phyloP scores from a whole-genome alignment of 2,329 filamentous ascomycete genomes.

The Phialophora verrucosa region DNA sequence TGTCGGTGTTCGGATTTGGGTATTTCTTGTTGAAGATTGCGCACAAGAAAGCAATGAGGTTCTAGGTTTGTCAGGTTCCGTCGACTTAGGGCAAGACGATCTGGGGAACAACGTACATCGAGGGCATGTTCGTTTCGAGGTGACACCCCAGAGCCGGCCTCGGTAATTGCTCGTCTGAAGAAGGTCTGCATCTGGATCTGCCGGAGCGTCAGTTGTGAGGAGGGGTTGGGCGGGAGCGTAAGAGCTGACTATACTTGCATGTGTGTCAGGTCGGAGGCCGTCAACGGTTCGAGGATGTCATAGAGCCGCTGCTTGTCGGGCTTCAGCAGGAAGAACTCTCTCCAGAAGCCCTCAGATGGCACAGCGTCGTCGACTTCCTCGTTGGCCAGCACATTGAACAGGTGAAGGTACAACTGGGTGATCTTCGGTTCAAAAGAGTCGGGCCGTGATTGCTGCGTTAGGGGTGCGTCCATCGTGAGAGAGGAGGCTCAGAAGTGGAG shows the following conservation, averaged over 20 bases:
- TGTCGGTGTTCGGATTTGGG: constrained; percentile 91
- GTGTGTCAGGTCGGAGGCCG: constrained; percentile 75
- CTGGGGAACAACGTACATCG: constrained; percentile 64
- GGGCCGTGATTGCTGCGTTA: constrained; percentile 89
- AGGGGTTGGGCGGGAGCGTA: constrained; percentile 11
- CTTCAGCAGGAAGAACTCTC: constrained; percentile 88
- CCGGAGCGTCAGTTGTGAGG: constrained; percentile 35
- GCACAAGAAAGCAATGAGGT: constrained; percentile 84
- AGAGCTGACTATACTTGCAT: constrained; percentile 62
- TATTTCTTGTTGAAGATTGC: constrained; percentile 86
- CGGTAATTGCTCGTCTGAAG: constrained; percentile 73
- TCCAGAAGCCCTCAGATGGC: constrained; percentile 90
- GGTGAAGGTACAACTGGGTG: constrained; percentile 80
- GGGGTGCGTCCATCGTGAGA: constrained; percentile 65
- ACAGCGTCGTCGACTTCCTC: constrained; percentile 66
- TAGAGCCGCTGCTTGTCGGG: constrained; percentile 75
- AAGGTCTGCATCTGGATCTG: constrained; percentile 75
- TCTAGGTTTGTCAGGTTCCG: constrained; percentile 64
- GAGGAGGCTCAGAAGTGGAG: constrained; percentile 3
- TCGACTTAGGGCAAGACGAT: neutral
- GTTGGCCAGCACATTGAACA: constrained; percentile 66
- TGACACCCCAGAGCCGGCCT: constrained; percentile 66
- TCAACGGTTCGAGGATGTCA: constrained; percentile 70
- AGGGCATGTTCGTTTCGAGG: constrained; percentile 78
- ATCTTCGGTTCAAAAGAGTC: constrained; percentile 95